Percentiles rank a stretch among this genome's conserved stretches.
These are phyloP conservation scores for Sporisorium scitamineum DNA, from an alignment of 1,284 basidiomycete genomes.

Conservation along the genomic window DNA sequence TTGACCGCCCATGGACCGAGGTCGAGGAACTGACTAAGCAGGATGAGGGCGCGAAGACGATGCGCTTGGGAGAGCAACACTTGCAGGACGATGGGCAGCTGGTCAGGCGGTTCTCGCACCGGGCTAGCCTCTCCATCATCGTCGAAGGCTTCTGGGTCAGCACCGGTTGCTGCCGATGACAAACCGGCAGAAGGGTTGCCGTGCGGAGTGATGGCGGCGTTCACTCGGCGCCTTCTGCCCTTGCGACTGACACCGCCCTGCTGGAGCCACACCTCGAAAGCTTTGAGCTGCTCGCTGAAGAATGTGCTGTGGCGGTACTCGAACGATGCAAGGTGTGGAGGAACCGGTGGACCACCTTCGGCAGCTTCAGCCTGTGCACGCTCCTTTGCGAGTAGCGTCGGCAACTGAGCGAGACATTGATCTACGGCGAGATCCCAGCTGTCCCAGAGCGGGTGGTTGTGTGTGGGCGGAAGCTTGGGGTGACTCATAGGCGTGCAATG, in stretches of 20 bases:
- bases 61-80: constrained; percentile 96
- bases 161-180: constrained; percentile 36
- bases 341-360: constrained; percentile 66
- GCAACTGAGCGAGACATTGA: constrained; percentile 91
- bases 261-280: constrained; percentile 95
- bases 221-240: constrained; percentile 57
- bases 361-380: constrained; percentile 72
- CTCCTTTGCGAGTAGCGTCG: constrained; percentile 81
- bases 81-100: constrained; percentile 96
- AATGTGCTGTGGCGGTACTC: constrained; percentile 89
- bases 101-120: constrained; percentile 83
- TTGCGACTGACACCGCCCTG: constrained; percentile 70
- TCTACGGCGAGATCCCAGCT: constrained; percentile 98
- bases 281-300: constrained; percentile 95
- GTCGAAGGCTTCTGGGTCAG: constrained; percentile 69
- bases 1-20: constrained; percentile 98
- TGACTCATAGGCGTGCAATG: constrained; percentile 96
- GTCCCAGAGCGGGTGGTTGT: constrained; percentile 94
- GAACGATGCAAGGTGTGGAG: constrained; percentile 69
- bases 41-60: constrained; percentile 90
- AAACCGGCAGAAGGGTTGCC: constrained; percentile 47
- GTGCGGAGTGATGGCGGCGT: constrained; percentile 49
- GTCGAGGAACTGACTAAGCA: constrained; percentile 97
- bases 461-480: constrained; percentile 90
- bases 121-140: constrained; percentile 73